Base-by-base conservation (phyloP, 2,329 filamentous ascomycete genomes). In the Dactylellina drechsleri region DNA sequence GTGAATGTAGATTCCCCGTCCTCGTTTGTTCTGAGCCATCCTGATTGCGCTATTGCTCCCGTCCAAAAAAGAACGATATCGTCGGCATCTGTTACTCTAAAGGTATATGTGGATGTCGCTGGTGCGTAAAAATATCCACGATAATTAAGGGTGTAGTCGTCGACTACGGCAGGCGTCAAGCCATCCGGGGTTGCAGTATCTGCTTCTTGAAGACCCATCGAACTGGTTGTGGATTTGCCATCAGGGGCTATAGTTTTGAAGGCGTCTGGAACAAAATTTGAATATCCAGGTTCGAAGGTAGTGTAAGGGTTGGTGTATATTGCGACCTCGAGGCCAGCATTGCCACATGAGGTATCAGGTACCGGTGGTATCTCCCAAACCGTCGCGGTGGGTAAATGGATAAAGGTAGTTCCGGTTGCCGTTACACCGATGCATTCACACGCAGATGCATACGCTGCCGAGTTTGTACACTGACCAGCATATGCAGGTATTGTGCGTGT, bases 61-160 rank as follows among this genome's bases (percentile, higher is more conserved):
- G 56, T 36, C 65, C 65, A 68, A 26, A 68, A 60, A 4, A 40
- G 26, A 13, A 56, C 47, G 18, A 60, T 53, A 60, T 68, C 65
- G 18, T 68, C 65, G 23, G 57, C 56, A 10, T 53, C 49, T 5
- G 65, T 60, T 10, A 61, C 4, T 6, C 47, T 60, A 23, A 68
- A 61, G 4, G 56, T 68, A 40, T 68, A 68, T 3, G 56, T 61
- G 16, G 54, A 40, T 43, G 31, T 68, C 10, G 54, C 54, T 12
- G 65, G 65, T 13, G 47, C 52, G 40, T 68, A 68, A 49, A 68
- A 68, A 53, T 47, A 68, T 5, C 65, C 65, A 23, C 65, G 65
- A 36, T 68, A 68, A 36, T 68, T 68, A 26, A 61, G 49, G 2
- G 28, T 23, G 40, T 60, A 68, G n/a, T 54, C 36, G 13, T 4